Base-by-base conservation (phyloP, 2,329 filamentous ascomycete species). In the Westerdykella ornata region DNA sequence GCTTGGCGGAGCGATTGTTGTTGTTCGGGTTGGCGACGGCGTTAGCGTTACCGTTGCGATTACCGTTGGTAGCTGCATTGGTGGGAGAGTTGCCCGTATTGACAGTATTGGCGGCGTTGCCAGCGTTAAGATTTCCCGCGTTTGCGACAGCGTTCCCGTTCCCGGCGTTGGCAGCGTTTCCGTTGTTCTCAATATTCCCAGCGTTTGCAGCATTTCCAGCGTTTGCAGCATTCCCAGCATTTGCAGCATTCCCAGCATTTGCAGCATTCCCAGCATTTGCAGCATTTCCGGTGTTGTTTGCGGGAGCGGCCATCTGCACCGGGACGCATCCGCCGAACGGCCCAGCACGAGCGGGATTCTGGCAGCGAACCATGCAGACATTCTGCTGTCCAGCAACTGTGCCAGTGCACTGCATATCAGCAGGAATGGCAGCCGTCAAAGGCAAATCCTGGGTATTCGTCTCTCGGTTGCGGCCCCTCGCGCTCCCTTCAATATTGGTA, bases 321-420 rank as follows among this genome's bases (percentile, higher is more conserved):
- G 76, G 74, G 14, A 80, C 72, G 49, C 77, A 75, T 35, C 77
- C 77, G 40, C 80, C 79, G 53, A 82, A 82, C 20, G 79, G 79
- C 12, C 79, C 78, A 29, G 77, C 77, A 40, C 71, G 65, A 26
- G 78, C 78, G 1, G 68, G 70, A 62, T 82, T 82, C 67, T 78
- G 66, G 66, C 78, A 81, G 18, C 77, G 72, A 37, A 83, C 77
- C 51, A 82, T 73, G 66, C 80, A 82, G 51, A 81, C 71, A 51
- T 77, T 77, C 28, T 68, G 59, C 63, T 78, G 70, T 30, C 77
- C 79, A 11, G 76, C 78, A 4, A 78, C 74, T 26, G 70, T 76
- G 35, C 80, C 80, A 12, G 75, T 80, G 66, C 80, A 83, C 35
- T 66, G 54, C 65, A 76, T 73, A 45, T 67, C 63, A 30, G 71